These are phyloP conservation scores for Malus hybrid DNA, from an alignment of 331 rosid genomes.

Conservation along the genomic window DNA sequence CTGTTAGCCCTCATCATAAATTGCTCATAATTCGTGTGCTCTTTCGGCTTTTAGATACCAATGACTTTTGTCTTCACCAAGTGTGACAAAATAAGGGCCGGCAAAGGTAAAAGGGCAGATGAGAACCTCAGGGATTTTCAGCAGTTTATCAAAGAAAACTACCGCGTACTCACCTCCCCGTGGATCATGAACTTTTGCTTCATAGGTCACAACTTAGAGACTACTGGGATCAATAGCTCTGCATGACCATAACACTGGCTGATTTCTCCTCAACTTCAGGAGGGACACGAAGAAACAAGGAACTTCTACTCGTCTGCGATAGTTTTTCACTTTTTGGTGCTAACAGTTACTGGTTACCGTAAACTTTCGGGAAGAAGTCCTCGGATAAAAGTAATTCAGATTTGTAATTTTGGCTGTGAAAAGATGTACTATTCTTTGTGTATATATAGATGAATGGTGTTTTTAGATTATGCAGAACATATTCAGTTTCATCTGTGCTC, in stretches of 20 bases:
- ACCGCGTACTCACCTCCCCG: conserved; percentile 46
- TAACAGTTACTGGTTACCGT: not conserved
- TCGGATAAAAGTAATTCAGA: not conserved
- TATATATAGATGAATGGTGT: conserved; percentile 2
- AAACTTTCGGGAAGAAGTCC: not conserved
- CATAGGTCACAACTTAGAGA: conserved; percentile 75
- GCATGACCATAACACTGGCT: not conserved
- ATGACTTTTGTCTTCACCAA: conserved; percentile 73
- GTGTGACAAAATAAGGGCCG: conserved; percentile 64
- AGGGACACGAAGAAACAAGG: not conserved
- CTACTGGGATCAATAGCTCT: conserved; percentile 70
- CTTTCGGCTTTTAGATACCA: conserved; percentile 38
- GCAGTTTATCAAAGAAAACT: conserved; percentile 57
- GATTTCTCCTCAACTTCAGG: not conserved
- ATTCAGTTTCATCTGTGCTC: not conserved
- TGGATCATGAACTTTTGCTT: conserved; percentile 75
- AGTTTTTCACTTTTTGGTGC: not conserved
- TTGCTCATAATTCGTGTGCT: not conserved
- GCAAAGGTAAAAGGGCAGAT: conserved; percentile 65
- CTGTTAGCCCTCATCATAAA: not conserved
- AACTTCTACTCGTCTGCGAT: not conserved
- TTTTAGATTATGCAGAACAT: not conserved
- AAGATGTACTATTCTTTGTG: not conserved
- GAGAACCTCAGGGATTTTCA: conserved; percentile 70
- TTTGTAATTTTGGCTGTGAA: not conserved